These are phyloP conservation scores for Chlorophyllum brunneum DNA, from an alignment of 768 basidiomycete genomes.

Conservation along the genomic window DNA sequence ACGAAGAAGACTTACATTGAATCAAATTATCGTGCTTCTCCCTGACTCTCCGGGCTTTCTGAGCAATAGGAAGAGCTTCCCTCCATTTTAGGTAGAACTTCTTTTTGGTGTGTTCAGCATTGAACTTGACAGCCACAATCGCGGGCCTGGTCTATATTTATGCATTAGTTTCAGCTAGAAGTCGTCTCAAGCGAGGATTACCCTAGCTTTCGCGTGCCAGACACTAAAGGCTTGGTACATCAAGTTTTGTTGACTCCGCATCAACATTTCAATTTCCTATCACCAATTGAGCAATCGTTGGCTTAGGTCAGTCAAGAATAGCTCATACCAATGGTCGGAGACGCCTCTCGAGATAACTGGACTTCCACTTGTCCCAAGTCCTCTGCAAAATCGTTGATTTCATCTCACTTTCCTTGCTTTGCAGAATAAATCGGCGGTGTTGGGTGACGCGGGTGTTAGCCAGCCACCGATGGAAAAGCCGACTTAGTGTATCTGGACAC, in stretches of 20 bases:
- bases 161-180: slow-evolving; percentile 2
- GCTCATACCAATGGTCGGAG: slow-evolving; percentile 57
- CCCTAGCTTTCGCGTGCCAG: slow-evolving; percentile 76
- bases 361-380: slow-evolving; percentile 81
- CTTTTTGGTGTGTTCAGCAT: slow-evolving; percentile 55
- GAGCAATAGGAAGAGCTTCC: slow-evolving; percentile 63
- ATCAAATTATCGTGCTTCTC: slow-evolving; percentile 20
- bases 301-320: background rate
- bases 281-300: slow-evolving; percentile 6
- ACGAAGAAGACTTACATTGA: background rate
- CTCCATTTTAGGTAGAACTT: slow-evolving; percentile 67
- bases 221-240: slow-evolving; percentile 65
- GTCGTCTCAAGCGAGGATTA: slow-evolving; percentile 21
- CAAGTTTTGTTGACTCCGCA: slow-evolving; percentile 55
- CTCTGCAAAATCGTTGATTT: slow-evolving; percentile 44
- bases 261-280: slow-evolving; percentile 57
- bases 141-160: slow-evolving; percentile 66
- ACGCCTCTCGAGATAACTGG: slow-evolving; percentile 59
- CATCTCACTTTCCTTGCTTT: slow-evolving; percentile 61
- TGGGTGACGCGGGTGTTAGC: slow-evolving; percentile 53
- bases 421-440: slow-evolving; percentile 57
- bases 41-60: slow-evolving; percentile 62
- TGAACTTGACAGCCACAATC: slow-evolving; percentile 50
- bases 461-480: slow-evolving; percentile 71
- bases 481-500: slow-evolving; percentile 57